Evolutionary conservation across 176 grass and related monocot species (phyloP).

Genomic region (Zoysia japonica): DNA sequence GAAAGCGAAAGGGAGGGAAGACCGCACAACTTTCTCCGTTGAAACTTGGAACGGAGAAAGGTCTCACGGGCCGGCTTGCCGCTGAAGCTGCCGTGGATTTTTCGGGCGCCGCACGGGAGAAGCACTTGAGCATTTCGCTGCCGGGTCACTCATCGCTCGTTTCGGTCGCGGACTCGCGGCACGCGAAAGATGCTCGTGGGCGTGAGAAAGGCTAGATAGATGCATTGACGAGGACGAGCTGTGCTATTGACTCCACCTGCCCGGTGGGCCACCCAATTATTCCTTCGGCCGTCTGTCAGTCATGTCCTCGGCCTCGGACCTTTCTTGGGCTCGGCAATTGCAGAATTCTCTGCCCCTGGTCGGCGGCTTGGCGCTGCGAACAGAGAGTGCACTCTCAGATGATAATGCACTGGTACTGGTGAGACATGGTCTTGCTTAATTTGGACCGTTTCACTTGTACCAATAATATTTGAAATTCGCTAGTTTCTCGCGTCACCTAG

Average conservation of each 20-base stretch:
- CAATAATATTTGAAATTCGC: too few species aligned
- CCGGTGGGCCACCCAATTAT: slow-evolving; percentile 22
- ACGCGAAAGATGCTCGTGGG: slow-evolving; percentile 4
- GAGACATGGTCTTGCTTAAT: too few species aligned
- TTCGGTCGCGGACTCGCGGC: neutral
- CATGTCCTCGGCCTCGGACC: neutral
- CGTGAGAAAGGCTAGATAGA: slow-evolving; percentile 1
- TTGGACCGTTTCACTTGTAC: too few species aligned
- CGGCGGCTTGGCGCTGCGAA: neutral
- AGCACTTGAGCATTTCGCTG: slow-evolving; percentile 3
- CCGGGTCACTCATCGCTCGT: neutral
- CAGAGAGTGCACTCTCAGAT: too few species aligned
- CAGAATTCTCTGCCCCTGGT: neutral
- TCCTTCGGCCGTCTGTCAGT: neutral
- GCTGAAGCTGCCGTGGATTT: slow-evolving; percentile 9
- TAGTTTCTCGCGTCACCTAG: neutral
- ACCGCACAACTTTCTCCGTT: neutral
- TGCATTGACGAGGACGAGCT: slow-evolving; percentile 27
- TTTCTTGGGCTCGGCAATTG: neutral
- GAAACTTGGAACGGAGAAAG: slow-evolving; percentile 4
- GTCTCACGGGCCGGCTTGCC: neutral
- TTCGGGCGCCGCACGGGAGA: slow-evolving; percentile 6
- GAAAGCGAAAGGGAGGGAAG: slow-evolving; percentile 5
- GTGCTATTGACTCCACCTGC: slow-evolving; percentile 1
- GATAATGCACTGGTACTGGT: too few species aligned